phyloP scores from a whole-genome alignment of 2,329 filamentous ascomycete genomes.

The Daldinia sp. region DNA sequence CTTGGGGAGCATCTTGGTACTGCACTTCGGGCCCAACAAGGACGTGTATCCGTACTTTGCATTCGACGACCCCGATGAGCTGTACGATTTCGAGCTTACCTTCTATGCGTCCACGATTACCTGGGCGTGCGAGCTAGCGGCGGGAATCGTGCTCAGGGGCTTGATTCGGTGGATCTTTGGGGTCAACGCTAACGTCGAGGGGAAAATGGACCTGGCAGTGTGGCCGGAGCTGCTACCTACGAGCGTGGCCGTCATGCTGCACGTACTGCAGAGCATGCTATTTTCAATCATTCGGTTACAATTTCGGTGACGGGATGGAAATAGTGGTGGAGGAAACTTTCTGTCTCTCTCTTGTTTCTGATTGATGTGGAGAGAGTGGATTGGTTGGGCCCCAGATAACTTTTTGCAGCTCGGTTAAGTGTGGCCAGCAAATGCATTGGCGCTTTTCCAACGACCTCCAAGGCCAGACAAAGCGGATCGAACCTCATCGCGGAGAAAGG shows the following conservation, averaged over 20 bases:
- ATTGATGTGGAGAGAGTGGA: constrained; percentile 37
- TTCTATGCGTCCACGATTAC: constrained; percentile 73
- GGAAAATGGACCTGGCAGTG: constrained; percentile 71
- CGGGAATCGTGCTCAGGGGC: constrained; percentile 69
- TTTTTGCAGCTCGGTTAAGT: constrained; percentile 44
- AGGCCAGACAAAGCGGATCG: constrained; percentile 23
- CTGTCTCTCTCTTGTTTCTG: background rate
- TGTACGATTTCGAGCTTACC: constrained; percentile 73
- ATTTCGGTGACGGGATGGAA: constrained; percentile 57
- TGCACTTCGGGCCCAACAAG: constrained; percentile 76
- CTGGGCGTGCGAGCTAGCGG: constrained; percentile 74
- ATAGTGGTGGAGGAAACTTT: constrained; percentile 27
- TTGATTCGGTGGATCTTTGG: constrained; percentile 70
- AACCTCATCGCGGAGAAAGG: constrained; percentile 26
- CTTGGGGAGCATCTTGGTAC: constrained; percentile 72
- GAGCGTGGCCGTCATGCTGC: constrained; percentile 73
- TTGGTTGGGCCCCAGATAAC: constrained; percentile 32
- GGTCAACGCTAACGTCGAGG: constrained; percentile 73
- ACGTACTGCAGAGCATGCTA: constrained; percentile 78
- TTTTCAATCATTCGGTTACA: constrained; percentile 76
- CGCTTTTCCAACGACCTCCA: constrained; percentile 22
- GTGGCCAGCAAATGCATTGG: constrained; percentile 37
- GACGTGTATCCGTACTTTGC: constrained; percentile 77
- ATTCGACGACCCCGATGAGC: constrained; percentile 65
- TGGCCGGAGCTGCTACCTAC: constrained; percentile 77